These are phyloP conservation scores for Sporothrix luriei DNA, from an alignment of 2,329 filamentous ascomycete genomes.

Conservation along the genomic window DNA sequence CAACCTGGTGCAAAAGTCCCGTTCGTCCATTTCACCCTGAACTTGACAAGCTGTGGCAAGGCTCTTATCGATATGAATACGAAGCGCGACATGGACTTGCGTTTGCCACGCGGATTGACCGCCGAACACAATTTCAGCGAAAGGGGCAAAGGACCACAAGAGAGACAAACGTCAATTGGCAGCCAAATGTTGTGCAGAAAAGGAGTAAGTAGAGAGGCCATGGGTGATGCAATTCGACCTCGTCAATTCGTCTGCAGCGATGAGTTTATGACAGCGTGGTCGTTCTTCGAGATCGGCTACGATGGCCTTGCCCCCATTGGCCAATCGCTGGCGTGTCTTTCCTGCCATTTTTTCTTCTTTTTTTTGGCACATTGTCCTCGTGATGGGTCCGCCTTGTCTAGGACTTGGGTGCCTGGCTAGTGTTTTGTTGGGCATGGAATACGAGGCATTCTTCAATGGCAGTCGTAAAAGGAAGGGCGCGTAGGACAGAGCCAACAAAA, in stretches of 20 bases:
- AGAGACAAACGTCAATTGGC: not conserved
- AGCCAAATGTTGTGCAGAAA: not conserved
- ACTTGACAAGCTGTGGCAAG: not conserved
- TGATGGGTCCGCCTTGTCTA: not conserved
- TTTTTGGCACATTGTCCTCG: not conserved
- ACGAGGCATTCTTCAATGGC: too few species aligned
- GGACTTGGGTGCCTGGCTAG: not conserved
- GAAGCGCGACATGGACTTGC: not conserved
- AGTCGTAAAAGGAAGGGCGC: too few species aligned
- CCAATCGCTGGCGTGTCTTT: constrained; percentile 6
- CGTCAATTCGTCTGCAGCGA: not conserved
- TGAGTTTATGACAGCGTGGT: too few species aligned
- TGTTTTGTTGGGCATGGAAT: constrained; percentile 3
- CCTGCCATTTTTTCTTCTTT: not conserved
- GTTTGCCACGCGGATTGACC: constrained; percentile 7
- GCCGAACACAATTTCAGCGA: not conserved
- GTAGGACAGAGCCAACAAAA: too few species aligned
- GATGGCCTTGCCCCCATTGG: constrained; percentile 17
- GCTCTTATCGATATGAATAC: constrained; percentile 21
- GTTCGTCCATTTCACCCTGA: constrained; percentile 25
- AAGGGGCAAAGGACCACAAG: not conserved
- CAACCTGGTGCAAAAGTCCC: constrained; percentile 12
- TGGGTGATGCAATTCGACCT: too few species aligned
- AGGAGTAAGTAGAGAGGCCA: too few species aligned
- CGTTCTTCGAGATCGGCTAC: constrained; percentile 1